phyloP scores from a whole-genome alignment of 2,329 filamentous ascomycete genomes.

The Paraphaeosphaeria minitans region DNA sequence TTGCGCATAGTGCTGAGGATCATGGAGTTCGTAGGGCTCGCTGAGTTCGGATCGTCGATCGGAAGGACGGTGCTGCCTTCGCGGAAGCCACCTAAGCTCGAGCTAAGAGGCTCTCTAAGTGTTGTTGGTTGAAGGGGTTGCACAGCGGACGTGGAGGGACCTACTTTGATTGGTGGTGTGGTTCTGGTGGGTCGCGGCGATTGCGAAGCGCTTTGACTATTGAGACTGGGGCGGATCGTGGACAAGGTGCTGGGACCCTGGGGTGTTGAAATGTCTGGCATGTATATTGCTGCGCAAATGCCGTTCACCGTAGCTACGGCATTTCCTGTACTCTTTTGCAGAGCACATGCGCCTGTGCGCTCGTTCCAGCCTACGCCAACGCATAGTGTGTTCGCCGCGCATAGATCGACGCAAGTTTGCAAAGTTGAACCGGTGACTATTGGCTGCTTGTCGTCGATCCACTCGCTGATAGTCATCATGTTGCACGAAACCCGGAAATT shows the following conservation, averaged over 20 bases:
- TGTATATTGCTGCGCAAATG: background rate
- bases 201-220: background rate
- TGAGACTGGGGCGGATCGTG: background rate
- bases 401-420: background rate
- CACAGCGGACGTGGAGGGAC: background rate
- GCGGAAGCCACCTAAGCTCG: background rate
- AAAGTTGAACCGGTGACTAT: background rate
- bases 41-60: background rate
- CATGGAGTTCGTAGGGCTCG: background rate
- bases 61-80: background rate
- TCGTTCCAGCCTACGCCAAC: conserved; percentile 3
- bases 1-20: background rate
- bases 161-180: background rate
- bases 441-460: background rate
- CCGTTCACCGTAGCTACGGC: background rate
- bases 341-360: background rate
- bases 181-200: background rate
- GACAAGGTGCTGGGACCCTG: background rate
- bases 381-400: background rate
- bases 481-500: conserved; percentile 2
- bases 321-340: background rate
- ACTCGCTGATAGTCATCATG: background rate
- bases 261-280: background rate
- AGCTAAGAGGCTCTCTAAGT: background rate
- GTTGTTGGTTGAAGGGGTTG: background rate